Conservation (phyloP, 2,329 filamentous ascomycete species). For the Aspergillus fumigatiaffinis region DNA sequence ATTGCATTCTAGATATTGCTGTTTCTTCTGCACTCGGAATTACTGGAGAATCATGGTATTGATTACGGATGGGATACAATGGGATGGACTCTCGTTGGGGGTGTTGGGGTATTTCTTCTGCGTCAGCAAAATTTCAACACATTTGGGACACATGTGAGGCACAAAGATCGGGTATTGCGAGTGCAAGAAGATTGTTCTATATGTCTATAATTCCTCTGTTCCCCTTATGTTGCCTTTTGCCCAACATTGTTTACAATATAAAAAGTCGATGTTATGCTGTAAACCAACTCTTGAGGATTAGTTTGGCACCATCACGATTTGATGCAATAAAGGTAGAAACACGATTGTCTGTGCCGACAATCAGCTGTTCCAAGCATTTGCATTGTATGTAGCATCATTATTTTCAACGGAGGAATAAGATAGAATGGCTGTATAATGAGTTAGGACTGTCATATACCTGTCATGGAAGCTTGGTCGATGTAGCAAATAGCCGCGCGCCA, state of each 20-base stretch:
- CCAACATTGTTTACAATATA: background rate
- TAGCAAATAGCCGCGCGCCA: slow-evolving; percentile 22
- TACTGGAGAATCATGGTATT: slow-evolving; percentile 39
- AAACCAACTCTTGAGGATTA: background rate
- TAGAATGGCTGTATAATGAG: no score
- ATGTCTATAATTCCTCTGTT: slow-evolving; percentile 25
- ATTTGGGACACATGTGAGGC: slow-evolving; percentile 22
- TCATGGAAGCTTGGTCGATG: background rate
- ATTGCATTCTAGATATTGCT: slow-evolving; percentile 30
- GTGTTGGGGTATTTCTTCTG: slow-evolving; percentile 40
- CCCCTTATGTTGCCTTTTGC: slow-evolving; percentile 1
- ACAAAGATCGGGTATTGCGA: slow-evolving; percentile 27
- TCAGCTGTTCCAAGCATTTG: background rate
- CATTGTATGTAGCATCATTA: background rate
- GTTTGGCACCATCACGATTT: background rate
- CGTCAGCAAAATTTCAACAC: slow-evolving; percentile 24
- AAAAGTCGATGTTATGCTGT: background rate
- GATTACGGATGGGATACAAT: slow-evolving; percentile 38
- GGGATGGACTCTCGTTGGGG: slow-evolving; percentile 35
- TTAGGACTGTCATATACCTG: no score
- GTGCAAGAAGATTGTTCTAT: slow-evolving; percentile 29
- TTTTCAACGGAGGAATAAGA: no score
- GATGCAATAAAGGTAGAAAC: no score
- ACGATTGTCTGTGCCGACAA: background rate
- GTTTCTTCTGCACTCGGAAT: slow-evolving; percentile 32